Base-by-base conservation (phyloP, 129 eudicot genomes). In the Tagetes erecta region DNA sequence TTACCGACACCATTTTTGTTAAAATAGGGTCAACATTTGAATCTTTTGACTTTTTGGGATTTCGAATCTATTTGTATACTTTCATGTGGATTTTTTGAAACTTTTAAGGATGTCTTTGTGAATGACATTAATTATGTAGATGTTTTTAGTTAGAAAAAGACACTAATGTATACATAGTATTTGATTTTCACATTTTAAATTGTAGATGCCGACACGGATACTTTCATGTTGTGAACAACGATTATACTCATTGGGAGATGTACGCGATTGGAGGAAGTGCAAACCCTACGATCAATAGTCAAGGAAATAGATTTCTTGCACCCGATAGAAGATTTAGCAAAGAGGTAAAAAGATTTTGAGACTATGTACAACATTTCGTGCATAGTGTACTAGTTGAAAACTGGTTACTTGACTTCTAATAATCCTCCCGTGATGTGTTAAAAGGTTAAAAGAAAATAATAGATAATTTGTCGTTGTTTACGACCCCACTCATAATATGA, bases 231-330 rank as follows among this genome's bases (percentile, higher is more conserved):
- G 97, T 91, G 81, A 91, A 91, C 80, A 91, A 91, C 80, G 97
- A 91, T 83, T 91, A 91, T 58, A 91, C 97, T 1, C 95, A 88
- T 31, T 91, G 97, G 97, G 97, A 91, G 83, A 91, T 91, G 97
- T 91, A 91, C 64, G 97, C 97, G 3, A 91, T 91, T 41, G 97
- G 97, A 11, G 97, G 97, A 53, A 91, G 97, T 81, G 97, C 97
- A 1, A 41, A 80, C 0, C 97, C 97, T 27, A 91, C 97, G 27
- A 91, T 91, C 38, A 91, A 91, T 51, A 88, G 97, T 76, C 97
- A 91, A 68, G 97, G 97, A 75, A 91, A 91, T 71, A 83, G 97
- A 76, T 91, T 91, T 67, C 88, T 91, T 11, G 97, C 97, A 31
- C 92, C 97, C 0, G 76, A 91, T 80, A 62, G 75, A 36, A 74